phyloP scores from a whole-genome alignment of 495 filamentous ascomycete species.

The Penicillium roqueforti region DNA sequence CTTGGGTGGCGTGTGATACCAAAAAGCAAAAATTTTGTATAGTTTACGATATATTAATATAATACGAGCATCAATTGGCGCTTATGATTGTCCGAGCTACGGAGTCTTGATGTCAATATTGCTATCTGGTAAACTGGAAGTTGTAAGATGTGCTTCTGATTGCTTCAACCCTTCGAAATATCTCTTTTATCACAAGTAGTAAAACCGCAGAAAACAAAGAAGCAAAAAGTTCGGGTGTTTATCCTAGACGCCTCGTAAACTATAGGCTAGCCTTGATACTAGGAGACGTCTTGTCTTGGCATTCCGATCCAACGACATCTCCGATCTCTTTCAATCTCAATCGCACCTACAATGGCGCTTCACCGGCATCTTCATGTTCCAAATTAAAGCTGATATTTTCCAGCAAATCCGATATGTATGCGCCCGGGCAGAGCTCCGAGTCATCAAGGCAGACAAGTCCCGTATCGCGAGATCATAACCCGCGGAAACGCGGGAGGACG shows the following conservation, averaged over 20 bases:
- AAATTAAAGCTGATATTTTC: not conserved
- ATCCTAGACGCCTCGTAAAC: not conserved
- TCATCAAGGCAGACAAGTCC: slow-evolving; percentile 24
- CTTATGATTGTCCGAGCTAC: not conserved
- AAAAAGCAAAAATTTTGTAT: slow-evolving; percentile 4
- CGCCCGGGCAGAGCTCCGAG: slow-evolving; percentile 10
- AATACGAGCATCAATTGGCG: not conserved
- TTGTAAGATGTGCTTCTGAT: not conserved
- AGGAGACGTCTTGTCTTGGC: slow-evolving; percentile 5
- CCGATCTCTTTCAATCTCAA: not conserved
- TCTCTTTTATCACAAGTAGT: not conserved
- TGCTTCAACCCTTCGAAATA: not conserved
- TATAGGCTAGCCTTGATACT: not conserved
- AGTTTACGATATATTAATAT: slow-evolving; percentile 1
- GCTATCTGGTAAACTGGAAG: not conserved
- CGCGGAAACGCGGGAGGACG: slow-evolving; percentile 49
- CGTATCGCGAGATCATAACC: slow-evolving; percentile 34
- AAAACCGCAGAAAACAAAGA: not conserved
- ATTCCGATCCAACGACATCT: slow-evolving; percentile 3
- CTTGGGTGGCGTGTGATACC: slow-evolving; percentile 15
- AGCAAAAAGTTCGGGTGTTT: not conserved
- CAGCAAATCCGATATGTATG: slow-evolving; percentile 18
- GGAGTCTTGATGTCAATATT: not conserved
- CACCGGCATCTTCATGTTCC: not conserved
- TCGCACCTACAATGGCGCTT: not conserved